Base-by-base conservation (phyloP, 139 green algal species). In the Micromonas commoda region DNA sequence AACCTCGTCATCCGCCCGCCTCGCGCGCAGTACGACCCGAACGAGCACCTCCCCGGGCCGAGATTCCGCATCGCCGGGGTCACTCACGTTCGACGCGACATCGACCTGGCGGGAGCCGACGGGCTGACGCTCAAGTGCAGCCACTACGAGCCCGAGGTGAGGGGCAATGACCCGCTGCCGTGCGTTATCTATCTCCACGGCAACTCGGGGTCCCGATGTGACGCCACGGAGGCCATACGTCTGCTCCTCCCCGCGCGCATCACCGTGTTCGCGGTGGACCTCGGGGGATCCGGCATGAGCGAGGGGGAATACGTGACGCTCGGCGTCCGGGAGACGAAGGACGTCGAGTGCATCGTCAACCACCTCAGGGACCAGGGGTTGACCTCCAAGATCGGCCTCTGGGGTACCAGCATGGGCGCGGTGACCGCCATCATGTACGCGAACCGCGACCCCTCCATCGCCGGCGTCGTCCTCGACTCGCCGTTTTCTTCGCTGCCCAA, bases 401-500 rank as follows among this genome's bases (percentile, higher is more conserved):
- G 94, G 94, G 94, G 94, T 2, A 84, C 93, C 26, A 93, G 85
- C 39, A 98, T 98, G 94, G 94, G 94, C 0, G 94, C 93, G 0
- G 94, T 98, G 0, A 97, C 93, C 0, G 87, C 91, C 32, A 81
- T 98, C 65, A 77, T 97, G 52, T 97, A 94, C 83, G 85, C 76
- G n/a, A 73, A 86, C 31, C 70, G 72, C 0, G 82, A 89, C 60
- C 84, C 85, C 20, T 77, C 38, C 16, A 81, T 89, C 32, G 82
- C 74, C 20, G 73, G 77, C 83, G 91, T 89, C 86, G 92, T 98
- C 6, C 77, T 96, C 38, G 95, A 99, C 88, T 93, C 84, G 35
- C 94, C 95, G 9, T 99, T 57, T 57, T 57, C 45, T 9, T 57
- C 45, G 37, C 86, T 97, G 67, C 91, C 86, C 19, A 89, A 96